Percentiles rank a stretch among this genome's conserved stretches.
phyloP scores from a whole-genome alignment of 345 rosid genomes.

The Nephelium lappaceum region DNA sequence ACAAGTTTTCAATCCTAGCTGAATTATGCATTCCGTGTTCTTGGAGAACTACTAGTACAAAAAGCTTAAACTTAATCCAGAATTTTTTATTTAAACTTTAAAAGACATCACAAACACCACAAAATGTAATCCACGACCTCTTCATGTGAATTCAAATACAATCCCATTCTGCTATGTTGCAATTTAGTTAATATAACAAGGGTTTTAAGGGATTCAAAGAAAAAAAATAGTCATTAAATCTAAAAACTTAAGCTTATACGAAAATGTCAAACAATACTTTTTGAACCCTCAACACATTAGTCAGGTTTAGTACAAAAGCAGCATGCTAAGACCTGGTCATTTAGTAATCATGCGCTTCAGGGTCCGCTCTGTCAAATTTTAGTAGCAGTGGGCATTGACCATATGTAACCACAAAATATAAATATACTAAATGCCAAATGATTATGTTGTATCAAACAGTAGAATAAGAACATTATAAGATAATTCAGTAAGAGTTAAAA shows the following conservation, averaged over 20 bases:
- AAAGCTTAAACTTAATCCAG: neutral
- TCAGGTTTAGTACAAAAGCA: neutral
- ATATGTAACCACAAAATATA: neutral
- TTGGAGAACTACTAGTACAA: neutral
- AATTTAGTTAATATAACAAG: neutral
- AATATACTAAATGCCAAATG: neutral
- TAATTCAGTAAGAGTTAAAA: neutral
- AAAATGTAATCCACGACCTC: neutral
- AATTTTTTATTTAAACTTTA: neutral
- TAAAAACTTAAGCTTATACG: neutral
- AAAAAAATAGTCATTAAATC: neutral
- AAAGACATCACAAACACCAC: neutral
- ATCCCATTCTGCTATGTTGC: neutral
- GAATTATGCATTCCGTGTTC: constrained; percentile 2
- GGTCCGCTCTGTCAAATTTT: neutral
- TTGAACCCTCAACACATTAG: neutral
- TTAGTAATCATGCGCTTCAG: neutral
- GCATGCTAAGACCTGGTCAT: neutral
- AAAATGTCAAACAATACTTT: neutral
- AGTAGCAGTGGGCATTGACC: neutral
- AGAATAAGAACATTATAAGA: neutral
- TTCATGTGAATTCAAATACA: neutral
- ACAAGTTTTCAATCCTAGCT: neutral
- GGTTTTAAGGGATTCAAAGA: neutral
- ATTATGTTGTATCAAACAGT: neutral